Conservation (phyloP, 2,329 filamentous ascomycete genomes). For the Setomelanomma holmii region DNA sequence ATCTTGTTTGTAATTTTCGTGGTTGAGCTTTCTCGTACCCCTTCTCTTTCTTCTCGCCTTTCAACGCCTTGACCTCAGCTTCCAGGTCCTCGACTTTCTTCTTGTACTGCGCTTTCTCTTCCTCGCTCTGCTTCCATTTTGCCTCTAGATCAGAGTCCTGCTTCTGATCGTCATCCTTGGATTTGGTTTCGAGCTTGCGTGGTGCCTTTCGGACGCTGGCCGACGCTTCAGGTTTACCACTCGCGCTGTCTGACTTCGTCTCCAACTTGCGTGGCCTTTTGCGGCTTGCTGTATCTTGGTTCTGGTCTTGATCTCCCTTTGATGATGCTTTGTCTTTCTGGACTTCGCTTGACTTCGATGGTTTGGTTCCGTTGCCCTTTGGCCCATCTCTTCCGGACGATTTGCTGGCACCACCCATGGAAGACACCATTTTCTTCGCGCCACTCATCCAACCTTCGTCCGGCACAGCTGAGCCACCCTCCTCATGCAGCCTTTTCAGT, state of each 20-base stretch:
- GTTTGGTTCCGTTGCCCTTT: neutral
- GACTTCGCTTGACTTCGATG: neutral
- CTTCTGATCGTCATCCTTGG: neutral
- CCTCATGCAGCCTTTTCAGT: conserved; percentile 21
- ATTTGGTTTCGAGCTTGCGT: conserved; percentile 20
- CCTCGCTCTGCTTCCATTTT: conserved; percentile 1
- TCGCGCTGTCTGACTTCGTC: neutral
- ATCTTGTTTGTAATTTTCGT: conserved; percentile 20
- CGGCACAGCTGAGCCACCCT: conserved; percentile 10
- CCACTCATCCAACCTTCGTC: conserved; percentile 16
- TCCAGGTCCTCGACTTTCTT: conserved; percentile 6
- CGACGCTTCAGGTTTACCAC: neutral
- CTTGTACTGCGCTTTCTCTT: conserved; percentile 6
- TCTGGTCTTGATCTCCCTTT: no score
- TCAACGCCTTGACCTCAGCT: neutral
- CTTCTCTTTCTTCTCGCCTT: neutral
- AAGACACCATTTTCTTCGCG: conserved; percentile 19
- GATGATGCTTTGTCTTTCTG: neutral
- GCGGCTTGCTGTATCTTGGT: neutral
- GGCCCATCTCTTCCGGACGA: neutral
- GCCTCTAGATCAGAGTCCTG: no score
- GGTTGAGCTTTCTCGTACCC: conserved; percentile 11
- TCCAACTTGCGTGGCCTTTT: neutral
- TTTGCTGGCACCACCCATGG: conserved; percentile 4
- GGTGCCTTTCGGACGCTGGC: conserved; percentile 20